Percentiles rank a stretch among this genome's conserved stretches.
These are phyloP conservation scores for Zygnema cylindricum DNA, from an alignment of 139 green algal species.

Conservation along the genomic window DNA sequence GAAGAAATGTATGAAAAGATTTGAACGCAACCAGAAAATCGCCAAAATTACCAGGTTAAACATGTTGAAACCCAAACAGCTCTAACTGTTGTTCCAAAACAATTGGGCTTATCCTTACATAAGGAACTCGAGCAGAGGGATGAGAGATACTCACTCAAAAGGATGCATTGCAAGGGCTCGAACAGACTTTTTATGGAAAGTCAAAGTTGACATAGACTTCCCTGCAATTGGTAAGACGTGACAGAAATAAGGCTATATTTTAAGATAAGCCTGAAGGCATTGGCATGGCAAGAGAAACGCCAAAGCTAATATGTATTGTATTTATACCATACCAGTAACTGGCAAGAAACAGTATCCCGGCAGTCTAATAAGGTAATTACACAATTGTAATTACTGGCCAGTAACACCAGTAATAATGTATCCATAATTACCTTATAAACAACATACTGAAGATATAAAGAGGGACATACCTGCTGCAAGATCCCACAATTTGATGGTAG, in stretches of 20 bases:
- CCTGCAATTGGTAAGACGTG: conserved; percentile 59
- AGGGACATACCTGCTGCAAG: conserved; percentile 67
- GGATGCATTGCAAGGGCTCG: conserved; percentile 81
- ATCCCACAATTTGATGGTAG: conserved; percentile 87
- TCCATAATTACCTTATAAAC: not conserved
- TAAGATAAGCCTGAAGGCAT: too few species aligned
- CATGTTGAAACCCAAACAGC: too few species aligned
- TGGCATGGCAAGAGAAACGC: too few species aligned
- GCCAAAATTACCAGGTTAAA: not conserved
- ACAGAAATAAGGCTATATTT: too few species aligned
- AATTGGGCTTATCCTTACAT: too few species aligned
- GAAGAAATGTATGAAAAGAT: too few species aligned
- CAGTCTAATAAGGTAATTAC: not conserved
- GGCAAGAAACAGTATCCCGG: not conserved
- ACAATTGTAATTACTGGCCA: too few species aligned
- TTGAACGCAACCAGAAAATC: not conserved
- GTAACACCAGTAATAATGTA: too few species aligned
- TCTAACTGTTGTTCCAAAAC: too few species aligned
- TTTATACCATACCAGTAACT: not conserved
- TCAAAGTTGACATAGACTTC: conserved; percentile 88
- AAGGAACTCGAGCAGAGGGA: not conserved
- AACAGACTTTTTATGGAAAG: conserved; percentile 98
- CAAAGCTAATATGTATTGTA: too few species aligned
- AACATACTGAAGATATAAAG: conserved; percentile 27
- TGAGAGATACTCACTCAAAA: conserved; percentile 68